Percentiles rank a stretch among this genome's conserved stretches.
phyloP scores from a whole-genome alignment of 2,329 filamentous ascomycete genomes.

The Colletotrichum sp. region DNA sequence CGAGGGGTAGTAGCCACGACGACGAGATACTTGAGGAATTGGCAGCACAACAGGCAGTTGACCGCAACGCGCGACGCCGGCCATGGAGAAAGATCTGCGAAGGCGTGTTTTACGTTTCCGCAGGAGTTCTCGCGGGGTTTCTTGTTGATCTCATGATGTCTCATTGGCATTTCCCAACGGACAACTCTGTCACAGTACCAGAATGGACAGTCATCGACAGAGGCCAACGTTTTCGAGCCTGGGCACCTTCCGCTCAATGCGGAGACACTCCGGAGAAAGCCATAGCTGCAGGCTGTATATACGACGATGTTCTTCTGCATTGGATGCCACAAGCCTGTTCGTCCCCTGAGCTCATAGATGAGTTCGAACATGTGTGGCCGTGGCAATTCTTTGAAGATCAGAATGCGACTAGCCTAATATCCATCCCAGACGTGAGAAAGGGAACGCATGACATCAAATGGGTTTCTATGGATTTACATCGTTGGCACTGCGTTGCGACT shows the following conservation, averaged over 20 bases:
- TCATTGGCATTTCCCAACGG: neutral
- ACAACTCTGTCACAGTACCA: neutral
- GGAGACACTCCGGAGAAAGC: neutral
- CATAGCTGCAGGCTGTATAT: neutral
- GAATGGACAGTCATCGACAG: neutral
- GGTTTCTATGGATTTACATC: neutral
- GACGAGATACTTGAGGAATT: neutral
- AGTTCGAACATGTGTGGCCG: neutral
- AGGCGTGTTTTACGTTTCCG: neutral
- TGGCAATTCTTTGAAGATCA: neutral
- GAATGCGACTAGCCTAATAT: neutral
- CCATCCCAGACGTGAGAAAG: neutral
- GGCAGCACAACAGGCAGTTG: neutral
- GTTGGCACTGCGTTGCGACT: neutral
- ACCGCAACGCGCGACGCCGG: neutral
- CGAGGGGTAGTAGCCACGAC: neutral
- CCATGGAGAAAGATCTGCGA: neutral
- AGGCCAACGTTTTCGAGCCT: neutral
- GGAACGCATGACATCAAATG: neutral
- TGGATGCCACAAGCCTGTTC: neutral
- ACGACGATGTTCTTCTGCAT: neutral
- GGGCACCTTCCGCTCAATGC: neutral
- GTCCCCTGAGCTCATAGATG: neutral
- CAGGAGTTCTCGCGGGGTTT: neutral
- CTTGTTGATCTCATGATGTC: neutral